phyloP scores from a whole-genome alignment of 139 green algal genomes.

The Coccomyxa sp. region DNA sequence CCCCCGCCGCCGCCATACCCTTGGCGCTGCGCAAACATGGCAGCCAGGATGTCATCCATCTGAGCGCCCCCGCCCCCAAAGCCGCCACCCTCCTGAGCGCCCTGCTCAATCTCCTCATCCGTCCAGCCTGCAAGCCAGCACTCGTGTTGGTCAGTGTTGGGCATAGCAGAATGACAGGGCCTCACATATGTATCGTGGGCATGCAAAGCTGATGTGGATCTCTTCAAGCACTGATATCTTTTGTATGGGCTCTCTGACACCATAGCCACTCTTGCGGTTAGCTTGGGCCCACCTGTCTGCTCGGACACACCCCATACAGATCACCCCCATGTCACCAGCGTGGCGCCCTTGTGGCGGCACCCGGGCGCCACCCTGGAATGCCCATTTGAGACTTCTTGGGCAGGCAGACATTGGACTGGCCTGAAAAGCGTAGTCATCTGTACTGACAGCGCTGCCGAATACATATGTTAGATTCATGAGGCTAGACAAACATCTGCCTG shows the following conservation, averaged over 20 bases:
- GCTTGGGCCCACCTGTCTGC: neutral
- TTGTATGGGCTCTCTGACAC: neutral
- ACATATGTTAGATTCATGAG: too few relatives aligned
- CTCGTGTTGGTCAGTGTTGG: slow-evolving; percentile 24
- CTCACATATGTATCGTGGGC: neutral
- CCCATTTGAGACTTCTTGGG: neutral
- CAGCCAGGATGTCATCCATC: slow-evolving; percentile 22
- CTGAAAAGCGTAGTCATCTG: neutral
- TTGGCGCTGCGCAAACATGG: slow-evolving; percentile 17
- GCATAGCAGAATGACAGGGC: neutral
- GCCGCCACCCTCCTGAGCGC: slow-evolving; percentile 8
- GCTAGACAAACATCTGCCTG: too few relatives aligned
- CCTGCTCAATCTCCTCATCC: slow-evolving; percentile 38
- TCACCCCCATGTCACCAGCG: too few relatives aligned
- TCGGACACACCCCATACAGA: too few relatives aligned
- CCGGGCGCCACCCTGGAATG: neutral
- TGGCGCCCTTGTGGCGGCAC: too few relatives aligned
- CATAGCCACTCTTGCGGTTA: neutral
- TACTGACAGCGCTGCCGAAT: neutral
- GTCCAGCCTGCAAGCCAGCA: slow-evolving; percentile 30
- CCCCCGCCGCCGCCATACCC: neutral
- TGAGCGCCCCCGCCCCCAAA: slow-evolving; percentile 10
- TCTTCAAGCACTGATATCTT: neutral
- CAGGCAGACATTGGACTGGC: neutral
- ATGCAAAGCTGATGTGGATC: neutral